A percentile compares a stretch with the other conserved stretches of the same genome.
phyloP scores from a whole-genome alignment of 768 basidiomycete species.

The Kwoniella shandongensis region DNA sequence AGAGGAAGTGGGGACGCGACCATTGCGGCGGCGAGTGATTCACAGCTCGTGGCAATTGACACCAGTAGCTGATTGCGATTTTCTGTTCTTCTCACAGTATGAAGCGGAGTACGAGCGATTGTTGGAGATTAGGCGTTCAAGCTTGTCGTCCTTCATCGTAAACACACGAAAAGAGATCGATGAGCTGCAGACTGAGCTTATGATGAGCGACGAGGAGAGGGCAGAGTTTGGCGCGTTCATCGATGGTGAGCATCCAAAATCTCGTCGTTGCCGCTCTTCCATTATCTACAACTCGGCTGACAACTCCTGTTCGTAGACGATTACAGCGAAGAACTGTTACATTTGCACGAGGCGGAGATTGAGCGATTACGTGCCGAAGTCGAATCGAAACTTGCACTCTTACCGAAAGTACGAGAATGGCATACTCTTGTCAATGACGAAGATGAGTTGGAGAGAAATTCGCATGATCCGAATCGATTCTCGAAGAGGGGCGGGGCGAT shows the following conservation, averaged over 20 bases:
- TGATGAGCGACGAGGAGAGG: slow-evolving; percentile 79
- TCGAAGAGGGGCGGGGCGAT: slow-evolving; percentile 55
- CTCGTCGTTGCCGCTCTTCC: neutral
- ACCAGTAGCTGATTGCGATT: slow-evolving; percentile 15
- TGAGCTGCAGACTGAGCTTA: slow-evolving; percentile 78
- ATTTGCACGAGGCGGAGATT: slow-evolving; percentile 82
- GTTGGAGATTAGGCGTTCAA: slow-evolving; percentile 80
- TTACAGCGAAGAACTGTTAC: slow-evolving; percentile 81
- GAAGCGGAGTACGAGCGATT: slow-evolving; percentile 87
- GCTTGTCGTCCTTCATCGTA: slow-evolving; percentile 78
- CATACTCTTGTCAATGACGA: slow-evolving; percentile 87
- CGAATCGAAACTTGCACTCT: slow-evolving; percentile 70
- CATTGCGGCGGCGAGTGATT: slow-evolving; percentile 61
- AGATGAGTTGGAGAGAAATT: slow-evolving; percentile 68
- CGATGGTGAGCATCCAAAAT: slow-evolving; percentile 67
- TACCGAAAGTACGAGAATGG: slow-evolving; percentile 79
- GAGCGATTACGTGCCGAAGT: slow-evolving; percentile 76
- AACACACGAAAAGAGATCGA: slow-evolving; percentile 79
- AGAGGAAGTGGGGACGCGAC: slow-evolving; percentile 76
- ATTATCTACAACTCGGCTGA: neutral
- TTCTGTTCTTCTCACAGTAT: slow-evolving; percentile 57
- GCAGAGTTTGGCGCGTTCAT: slow-evolving; percentile 76
- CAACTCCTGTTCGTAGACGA: slow-evolving; percentile 63
- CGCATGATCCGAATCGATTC: slow-evolving; percentile 50
- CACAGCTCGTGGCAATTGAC: neutral